A percentile compares a stretch with the other conserved stretches of the same genome.
These are phyloP conservation scores for Xylariales sp. DNA, from an alignment of 2,329 filamentous ascomycete species.

Conservation along the genomic window DNA sequence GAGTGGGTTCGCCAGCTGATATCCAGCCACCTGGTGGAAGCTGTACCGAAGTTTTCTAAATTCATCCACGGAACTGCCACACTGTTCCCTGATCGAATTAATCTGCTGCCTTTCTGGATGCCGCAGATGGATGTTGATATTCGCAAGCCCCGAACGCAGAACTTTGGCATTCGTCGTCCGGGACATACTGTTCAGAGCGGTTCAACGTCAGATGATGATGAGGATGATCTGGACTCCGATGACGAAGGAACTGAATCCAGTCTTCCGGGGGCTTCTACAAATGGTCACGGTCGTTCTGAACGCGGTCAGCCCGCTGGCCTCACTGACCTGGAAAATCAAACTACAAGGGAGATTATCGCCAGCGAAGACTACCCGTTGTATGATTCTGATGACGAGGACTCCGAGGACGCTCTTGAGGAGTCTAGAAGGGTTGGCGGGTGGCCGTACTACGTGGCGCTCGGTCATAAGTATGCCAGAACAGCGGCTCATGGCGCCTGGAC, in stretches of 20 bases:
- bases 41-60: slow-evolving; percentile 99
- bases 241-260: slow-evolving; percentile 51
- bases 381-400: slow-evolving; percentile 79
- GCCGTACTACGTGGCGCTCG: slow-evolving; percentile 64
- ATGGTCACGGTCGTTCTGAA: slow-evolving; percentile 11
- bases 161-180: slow-evolving; percentile 85
- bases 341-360: slow-evolving; percentile 53
- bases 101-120: slow-evolving; percentile 93
- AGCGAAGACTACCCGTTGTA: slow-evolving; percentile 81
- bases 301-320: slow-evolving; percentile 14
- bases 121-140: slow-evolving; percentile 99
- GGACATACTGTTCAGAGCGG: slow-evolving; percentile 69
- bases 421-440: slow-evolving; percentile 72
- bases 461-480: slow-evolving; percentile 38
- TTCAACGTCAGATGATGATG: slow-evolving; percentile 73
- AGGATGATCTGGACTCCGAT: slow-evolving; percentile 67
- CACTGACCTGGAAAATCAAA: slow-evolving; percentile 77
- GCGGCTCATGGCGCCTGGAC: slow-evolving; percentile 37
- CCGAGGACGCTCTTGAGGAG: slow-evolving; percentile 68
- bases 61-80: slow-evolving; percentile 94
- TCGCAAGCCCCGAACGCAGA: slow-evolving; percentile 81
- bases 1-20: slow-evolving; percentile 96
- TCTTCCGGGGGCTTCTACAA: slow-evolving; percentile 11
- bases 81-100: slow-evolving; percentile 80
- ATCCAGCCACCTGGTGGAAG: slow-evolving; percentile 90